Percentiles rank a stretch among this genome's conserved stretches.
phyloP scores from a whole-genome alignment of 1,139 yeast genomes.

The Kodamaea anthophila region DNA sequence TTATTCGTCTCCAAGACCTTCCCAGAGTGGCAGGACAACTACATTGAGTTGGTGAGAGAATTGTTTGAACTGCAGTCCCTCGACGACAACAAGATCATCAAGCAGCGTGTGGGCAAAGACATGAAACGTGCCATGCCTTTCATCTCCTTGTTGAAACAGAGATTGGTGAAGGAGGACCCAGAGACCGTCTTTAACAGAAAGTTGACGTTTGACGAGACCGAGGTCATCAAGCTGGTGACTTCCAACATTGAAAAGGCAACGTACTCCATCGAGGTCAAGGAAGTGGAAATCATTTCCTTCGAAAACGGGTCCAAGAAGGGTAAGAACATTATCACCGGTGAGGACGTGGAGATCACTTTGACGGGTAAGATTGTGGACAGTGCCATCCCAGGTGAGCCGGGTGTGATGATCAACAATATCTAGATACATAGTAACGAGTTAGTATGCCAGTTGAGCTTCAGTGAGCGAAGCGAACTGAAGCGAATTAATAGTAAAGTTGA shows the following conservation, averaged over 20 bases:
- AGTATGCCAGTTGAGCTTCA: too few relatives aligned
- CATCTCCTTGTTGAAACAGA: constrained; percentile 75
- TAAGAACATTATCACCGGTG: constrained; percentile 60
- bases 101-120: constrained; percentile 63
- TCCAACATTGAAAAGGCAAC: constrained; percentile 60
- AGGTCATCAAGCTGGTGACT: constrained; percentile 53
- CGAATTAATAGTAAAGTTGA: too few relatives aligned
- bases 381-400: constrained; percentile 94
- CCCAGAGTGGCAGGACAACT: constrained; percentile 96
- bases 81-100: constrained; percentile 56
- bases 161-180: constrained; percentile 64
- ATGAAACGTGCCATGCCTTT: constrained; percentile 98
- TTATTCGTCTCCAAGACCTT: constrained; percentile 70
- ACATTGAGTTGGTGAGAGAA: constrained; percentile 77
- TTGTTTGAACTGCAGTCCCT: constrained; percentile 60
- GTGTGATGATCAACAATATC: constrained; percentile 66
- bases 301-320: constrained; percentile 60
- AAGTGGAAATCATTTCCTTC: constrained; percentile 51
- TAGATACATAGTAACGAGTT: too few relatives aligned
- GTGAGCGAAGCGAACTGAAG: too few relatives aligned
- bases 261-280: constrained; percentile 51
- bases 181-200: constrained; percentile 81
- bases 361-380: constrained; percentile 68
- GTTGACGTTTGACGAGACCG: constrained; percentile 73
- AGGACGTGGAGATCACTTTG: constrained; percentile 55